These are phyloP conservation scores for Aphanoascus verrucosus DNA, from an alignment of 2,329 filamentous ascomycete species.

Conservation along the genomic window DNA sequence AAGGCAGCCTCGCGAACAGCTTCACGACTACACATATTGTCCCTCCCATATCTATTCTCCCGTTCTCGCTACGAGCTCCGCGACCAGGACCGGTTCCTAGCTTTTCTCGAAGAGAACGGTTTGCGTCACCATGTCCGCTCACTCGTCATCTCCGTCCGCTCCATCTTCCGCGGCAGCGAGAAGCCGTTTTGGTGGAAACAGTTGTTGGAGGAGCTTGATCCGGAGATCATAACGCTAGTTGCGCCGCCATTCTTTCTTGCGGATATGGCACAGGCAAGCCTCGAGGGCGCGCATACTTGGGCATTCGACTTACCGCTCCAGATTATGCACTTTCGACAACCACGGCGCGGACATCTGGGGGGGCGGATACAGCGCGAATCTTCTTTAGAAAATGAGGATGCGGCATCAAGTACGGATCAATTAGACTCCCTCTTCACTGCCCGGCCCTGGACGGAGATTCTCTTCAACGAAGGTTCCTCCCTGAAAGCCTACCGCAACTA, in stretches of 20 bases:
- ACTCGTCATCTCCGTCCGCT: slow-evolving; percentile 37
- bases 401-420: slow-evolving; percentile 12
- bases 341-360: background rate
- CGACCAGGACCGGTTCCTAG: slow-evolving; percentile 27
- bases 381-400: slow-evolving; percentile 23
- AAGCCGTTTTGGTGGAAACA: slow-evolving; percentile 43
- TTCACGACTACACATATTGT: slow-evolving; percentile 43
- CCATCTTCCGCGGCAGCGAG: slow-evolving; percentile 30
- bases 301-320: slow-evolving; percentile 55
- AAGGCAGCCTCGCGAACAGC: slow-evolving; percentile 49
- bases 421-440: slow-evolving; percentile 42
- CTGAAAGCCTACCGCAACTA: slow-evolving; percentile 60
- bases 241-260: slow-evolving; percentile 55
- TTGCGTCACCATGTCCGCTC: slow-evolving; percentile 37
- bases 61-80: slow-evolving; percentile 37
- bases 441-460: slow-evolving; percentile 54
- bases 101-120: slow-evolving; percentile 27
- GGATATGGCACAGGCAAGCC: slow-evolving; percentile 46
- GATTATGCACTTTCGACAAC: slow-evolving; percentile 40
- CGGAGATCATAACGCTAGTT: slow-evolving; percentile 45
- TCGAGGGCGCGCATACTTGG: slow-evolving; percentile 51
- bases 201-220: slow-evolving; percentile 46
- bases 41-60: slow-evolving; percentile 48
- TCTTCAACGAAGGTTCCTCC: slow-evolving; percentile 66
- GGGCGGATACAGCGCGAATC: slow-evolving; percentile 6